A percentile compares a stretch with the other conserved stretches of the same genome.
Evolutionary conservation across 1,139 yeast genomes (phyloP).

Genomic region (Suhomyces yuchorum): DNA sequence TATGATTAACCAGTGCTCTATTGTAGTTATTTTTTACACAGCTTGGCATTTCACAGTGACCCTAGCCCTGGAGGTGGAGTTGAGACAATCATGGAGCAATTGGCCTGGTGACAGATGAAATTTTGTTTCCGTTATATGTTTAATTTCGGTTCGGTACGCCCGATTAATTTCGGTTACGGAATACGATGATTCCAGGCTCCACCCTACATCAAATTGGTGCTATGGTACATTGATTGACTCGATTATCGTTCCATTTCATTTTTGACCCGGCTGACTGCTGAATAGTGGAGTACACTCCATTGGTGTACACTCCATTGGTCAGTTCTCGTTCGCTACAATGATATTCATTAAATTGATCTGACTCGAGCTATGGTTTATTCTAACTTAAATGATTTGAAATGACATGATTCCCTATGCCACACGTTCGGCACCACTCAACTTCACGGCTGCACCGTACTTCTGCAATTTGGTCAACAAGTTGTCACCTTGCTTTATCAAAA

Average conservation of each 20-base stretch:
- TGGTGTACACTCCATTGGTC: too few relatives aligned
- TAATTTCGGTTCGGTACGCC: too few relatives aligned
- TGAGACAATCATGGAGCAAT: neutral
- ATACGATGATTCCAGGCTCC: neutral
- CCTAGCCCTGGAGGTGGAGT: neutral
- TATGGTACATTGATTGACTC: neutral
- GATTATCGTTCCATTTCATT: too few relatives aligned
- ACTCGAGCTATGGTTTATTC: neutral
- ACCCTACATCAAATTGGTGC: neutral
- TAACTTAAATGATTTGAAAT: neutral
- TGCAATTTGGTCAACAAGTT: constrained; percentile 89
- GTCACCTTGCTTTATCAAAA: constrained; percentile 90
- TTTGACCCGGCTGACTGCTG: too few relatives aligned
- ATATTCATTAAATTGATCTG: neutral
- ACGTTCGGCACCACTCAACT: constrained; percentile 88
- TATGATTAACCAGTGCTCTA: neutral
- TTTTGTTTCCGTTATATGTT: neutral
- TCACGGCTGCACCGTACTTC: constrained; percentile 96
- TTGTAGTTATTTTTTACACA: neutral
- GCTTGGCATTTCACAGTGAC: neutral
- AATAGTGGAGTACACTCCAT: too few relatives aligned
- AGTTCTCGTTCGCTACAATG: neutral
- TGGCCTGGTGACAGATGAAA: neutral
- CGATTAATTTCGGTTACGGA: neutral
- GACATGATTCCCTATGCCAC: constrained; percentile 29